These are phyloP conservation scores for Lachnellula cervina DNA, from an alignment of 2,329 filamentous ascomycete species.

Conservation along the genomic window DNA sequence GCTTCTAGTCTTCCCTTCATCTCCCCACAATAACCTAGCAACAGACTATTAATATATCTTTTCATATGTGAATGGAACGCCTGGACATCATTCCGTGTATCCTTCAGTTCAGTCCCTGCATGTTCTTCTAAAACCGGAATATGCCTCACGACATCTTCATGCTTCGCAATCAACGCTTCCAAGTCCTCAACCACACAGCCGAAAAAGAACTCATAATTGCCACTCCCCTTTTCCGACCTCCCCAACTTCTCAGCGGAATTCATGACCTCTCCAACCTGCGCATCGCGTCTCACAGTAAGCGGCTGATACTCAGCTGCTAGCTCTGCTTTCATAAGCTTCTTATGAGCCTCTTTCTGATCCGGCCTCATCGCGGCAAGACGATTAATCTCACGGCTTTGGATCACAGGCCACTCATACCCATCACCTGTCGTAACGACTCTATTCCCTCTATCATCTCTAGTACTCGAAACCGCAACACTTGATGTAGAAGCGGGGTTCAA, in stretches of 20 bases:
- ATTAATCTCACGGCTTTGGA: not conserved
- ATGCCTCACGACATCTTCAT: not conserved
- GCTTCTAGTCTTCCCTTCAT: not conserved
- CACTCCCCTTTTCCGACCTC: not conserved
- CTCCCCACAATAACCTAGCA: not conserved
- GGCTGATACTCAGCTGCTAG: not conserved
- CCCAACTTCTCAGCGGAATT: not conserved
- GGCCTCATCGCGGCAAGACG: not conserved
- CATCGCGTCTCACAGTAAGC: not conserved
- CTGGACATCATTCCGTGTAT: not conserved
- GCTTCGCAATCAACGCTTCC: not conserved
- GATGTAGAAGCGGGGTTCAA: not conserved
- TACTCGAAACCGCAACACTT: too few relatives aligned
- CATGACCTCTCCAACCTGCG: not conserved
- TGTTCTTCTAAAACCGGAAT: not conserved
- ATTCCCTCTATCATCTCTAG: too few relatives aligned
- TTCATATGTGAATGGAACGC: not conserved
- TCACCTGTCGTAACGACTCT: too few relatives aligned
- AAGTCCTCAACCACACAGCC: not conserved
- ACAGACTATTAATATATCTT: not conserved
- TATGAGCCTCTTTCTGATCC: not conserved
- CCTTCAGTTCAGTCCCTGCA: not conserved
- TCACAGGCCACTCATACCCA: too few relatives aligned
- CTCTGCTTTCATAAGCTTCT: not conserved
- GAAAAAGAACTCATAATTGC: not conserved